These are phyloP conservation scores for Malassezia furfur DNA, from an alignment of 1,284 basidiomycete species.

Conservation along the genomic window DNA sequence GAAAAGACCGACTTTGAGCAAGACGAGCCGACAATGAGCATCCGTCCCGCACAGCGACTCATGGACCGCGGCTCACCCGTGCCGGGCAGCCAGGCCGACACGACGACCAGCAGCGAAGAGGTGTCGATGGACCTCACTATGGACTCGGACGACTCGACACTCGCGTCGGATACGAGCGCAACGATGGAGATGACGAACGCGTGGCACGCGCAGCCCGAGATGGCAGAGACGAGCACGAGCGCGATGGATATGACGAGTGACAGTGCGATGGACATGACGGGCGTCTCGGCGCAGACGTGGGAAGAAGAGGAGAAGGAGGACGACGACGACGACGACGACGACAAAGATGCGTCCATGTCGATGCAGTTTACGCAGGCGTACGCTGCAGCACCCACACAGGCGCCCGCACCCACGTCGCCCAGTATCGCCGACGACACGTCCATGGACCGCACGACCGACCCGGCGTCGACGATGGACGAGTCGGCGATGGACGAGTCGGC, in stretches of 20 bases:
- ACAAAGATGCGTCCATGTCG: conserved; percentile 6
- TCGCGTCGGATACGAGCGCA: background rate
- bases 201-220: background rate
- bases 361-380: conserved; percentile 25
- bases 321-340: background rate
- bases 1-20: conserved; percentile 21
- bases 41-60: conserved; percentile 15
- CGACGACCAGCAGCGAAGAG: conserved; percentile 1
- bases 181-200: conserved; percentile 18
- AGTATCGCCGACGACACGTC: conserved; percentile 13
- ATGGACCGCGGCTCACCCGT: conserved; percentile 8
- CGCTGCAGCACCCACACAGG: too few species aligned
- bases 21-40: conserved; percentile 29
- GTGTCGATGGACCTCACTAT: conserved; percentile 6
- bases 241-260: background rate
- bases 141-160: background rate
- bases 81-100: background rate
- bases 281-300: too few species aligned
- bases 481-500: conserved; percentile 3
- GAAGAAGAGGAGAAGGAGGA: background rate
- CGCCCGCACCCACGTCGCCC: conserved; percentile 2
- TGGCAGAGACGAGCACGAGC: background rate
- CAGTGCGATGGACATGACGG: background rate
- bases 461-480: background rate
- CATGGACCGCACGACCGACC: conserved; percentile 3